Percentiles rank a stretch among this genome's conserved stretches.
Evolutionary conservation across 345 rosid genomes (phyloP).

Genomic region (Acer campestre): DNA sequence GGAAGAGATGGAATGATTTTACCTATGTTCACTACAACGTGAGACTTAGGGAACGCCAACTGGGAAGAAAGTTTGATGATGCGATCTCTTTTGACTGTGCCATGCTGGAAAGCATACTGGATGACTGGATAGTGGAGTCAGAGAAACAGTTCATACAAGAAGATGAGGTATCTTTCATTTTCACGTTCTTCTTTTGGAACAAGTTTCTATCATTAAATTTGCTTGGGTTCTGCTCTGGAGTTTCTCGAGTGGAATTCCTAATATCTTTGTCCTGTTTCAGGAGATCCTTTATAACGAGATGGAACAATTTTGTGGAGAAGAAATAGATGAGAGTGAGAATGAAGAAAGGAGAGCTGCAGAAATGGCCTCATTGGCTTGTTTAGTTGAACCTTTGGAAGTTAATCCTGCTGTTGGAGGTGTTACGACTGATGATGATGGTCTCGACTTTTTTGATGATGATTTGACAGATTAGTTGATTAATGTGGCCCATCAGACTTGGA

Average conservation of each 20-base stretch:
- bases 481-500: slow-evolving; percentile 22
- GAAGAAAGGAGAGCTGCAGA: slow-evolving; percentile 44
- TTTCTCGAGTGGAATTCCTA: slow-evolving; percentile 12
- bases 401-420: slow-evolving; percentile 43
- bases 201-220: neutral
- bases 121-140: slow-evolving; percentile 63
- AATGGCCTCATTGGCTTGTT: slow-evolving; percentile 43
- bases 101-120: slow-evolving; percentile 52
- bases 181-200: neutral
- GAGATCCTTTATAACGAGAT: slow-evolving; percentile 49
- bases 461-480: slow-evolving; percentile 44
- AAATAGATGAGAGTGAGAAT: slow-evolving; percentile 46
- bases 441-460: slow-evolving; percentile 59
- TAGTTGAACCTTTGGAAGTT: slow-evolving; percentile 42
- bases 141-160: slow-evolving; percentile 45
- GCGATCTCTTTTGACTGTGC: slow-evolving; percentile 48
- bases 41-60: slow-evolving; percentile 59
- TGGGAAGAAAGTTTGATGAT: slow-evolving; percentile 43
- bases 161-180: slow-evolving; percentile 58
- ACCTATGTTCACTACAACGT: slow-evolving; percentile 77
- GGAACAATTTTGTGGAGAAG: slow-evolving; percentile 47
- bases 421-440: slow-evolving; percentile 56
- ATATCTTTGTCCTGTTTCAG: slow-evolving; percentile 37
- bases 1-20: slow-evolving; percentile 60
- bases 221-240: slow-evolving; percentile 9